A percentile compares a stretch with the other conserved stretches of the same genome.
These are phyloP conservation scores for Solanum hybrid DNA, from an alignment of 305 asterid species.

Conservation along the genomic window DNA sequence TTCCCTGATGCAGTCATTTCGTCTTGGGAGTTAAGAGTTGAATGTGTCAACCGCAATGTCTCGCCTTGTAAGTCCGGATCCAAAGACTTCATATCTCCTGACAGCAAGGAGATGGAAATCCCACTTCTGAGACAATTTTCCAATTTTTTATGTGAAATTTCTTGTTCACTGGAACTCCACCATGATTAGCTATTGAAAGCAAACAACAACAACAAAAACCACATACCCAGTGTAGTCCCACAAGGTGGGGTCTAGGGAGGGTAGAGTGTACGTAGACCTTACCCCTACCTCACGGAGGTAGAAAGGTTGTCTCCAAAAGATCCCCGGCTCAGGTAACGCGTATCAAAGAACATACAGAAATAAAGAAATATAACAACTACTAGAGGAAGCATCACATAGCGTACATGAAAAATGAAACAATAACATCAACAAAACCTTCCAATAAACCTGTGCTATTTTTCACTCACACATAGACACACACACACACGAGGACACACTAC, in stretches of 20 bases:
- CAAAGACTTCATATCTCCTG: conserved; percentile 27
- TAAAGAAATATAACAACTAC: not conserved
- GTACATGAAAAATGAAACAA: not conserved
- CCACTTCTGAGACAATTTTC: conserved; percentile 19
- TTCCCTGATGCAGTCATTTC: conserved; percentile 35
- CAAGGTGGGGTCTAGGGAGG: not conserved
- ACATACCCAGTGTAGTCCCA: not conserved
- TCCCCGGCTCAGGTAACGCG: not conserved
- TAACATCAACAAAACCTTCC: not conserved
- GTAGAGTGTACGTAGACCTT: not conserved
- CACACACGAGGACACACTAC: not conserved
- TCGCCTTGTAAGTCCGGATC: conserved; percentile 30
- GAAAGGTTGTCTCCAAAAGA: not conserved
- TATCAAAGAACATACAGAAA: not conserved
- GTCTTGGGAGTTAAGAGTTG: conserved; percentile 30
- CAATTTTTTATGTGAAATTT: conserved; percentile 4
- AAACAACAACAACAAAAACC: not conserved
- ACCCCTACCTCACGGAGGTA: not conserved
- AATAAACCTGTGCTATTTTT: not conserved
- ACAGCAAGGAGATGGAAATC: conserved; percentile 8
- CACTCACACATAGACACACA: not conserved
- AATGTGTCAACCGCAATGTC: conserved; percentile 32
- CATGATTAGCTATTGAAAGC: conserved; percentile 8
- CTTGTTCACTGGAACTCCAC: conserved; percentile 16
- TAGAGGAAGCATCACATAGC: not conserved